Evolutionary conservation across 192 early-diverging fungal genomes (phyloP).

Genomic region (Ambispora gerdemannii): DNA sequence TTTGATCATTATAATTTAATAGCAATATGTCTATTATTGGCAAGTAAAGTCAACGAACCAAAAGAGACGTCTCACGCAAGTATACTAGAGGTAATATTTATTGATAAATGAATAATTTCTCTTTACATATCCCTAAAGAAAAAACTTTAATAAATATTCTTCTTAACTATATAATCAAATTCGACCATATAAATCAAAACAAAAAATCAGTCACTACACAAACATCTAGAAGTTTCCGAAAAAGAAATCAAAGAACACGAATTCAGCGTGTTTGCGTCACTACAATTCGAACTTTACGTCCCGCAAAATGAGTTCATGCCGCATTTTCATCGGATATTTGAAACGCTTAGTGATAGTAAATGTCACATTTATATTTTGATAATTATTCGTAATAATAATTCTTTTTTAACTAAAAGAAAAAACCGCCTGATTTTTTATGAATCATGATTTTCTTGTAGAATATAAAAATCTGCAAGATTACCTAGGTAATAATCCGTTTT

Average conservation of each 20-base stretch:
- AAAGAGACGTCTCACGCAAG: conserved; percentile 61
- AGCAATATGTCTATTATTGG: conserved; percentile 77
- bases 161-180: not conserved
- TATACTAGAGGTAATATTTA: conserved; percentile 58
- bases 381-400: not conserved
- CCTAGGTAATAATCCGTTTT: conserved; percentile 17
- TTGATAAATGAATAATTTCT: not conserved
- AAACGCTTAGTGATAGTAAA: not conserved
- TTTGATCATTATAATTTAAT: conserved; percentile 8
- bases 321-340: conserved; percentile 77
- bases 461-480: conserved; percentile 15
- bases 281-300: conserved; percentile 89
- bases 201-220: conserved; percentile 62
- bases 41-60: conserved; percentile 85
- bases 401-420: too few relatives aligned
- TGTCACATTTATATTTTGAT: not conserved
- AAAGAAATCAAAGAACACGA: conserved; percentile 85
- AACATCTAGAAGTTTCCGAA: conserved; percentile 68
- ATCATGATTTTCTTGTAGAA: not conserved
- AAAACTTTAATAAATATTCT: not conserved
- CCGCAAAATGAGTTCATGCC: conserved; percentile 87
- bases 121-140: not conserved
- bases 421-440: too few relatives aligned
- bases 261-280: conserved; percentile 84
- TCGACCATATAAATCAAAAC: not conserved